Evolutionary conservation across 116 monocot genomes (phyloP).

Genomic region (Papilionanthe hybrid): DNA sequence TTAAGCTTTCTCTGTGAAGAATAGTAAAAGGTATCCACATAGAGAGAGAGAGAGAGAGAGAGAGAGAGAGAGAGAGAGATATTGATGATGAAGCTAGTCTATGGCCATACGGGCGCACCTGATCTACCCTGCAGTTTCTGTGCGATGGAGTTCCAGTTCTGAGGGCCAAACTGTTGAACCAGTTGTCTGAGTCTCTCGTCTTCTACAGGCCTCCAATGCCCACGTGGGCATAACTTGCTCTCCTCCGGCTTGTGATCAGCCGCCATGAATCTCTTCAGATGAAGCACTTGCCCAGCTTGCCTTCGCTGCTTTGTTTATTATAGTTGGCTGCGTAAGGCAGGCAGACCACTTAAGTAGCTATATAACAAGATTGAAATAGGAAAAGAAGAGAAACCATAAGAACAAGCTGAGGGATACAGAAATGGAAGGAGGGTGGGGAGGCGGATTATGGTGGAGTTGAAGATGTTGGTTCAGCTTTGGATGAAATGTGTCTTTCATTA

Average conservation of each 20-base stretch:
- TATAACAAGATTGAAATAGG: no score
- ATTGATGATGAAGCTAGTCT: no score
- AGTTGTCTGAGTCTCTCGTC: slow-evolving; percentile 60
- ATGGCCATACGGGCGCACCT: slow-evolving; percentile 18
- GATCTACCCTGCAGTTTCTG: slow-evolving; percentile 71
- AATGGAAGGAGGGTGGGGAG: neutral
- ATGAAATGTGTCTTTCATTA: slow-evolving; percentile 52
- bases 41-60: slow-evolving; percentile 11
- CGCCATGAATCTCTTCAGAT: neutral
- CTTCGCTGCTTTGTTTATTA: neutral
- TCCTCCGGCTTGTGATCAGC: slow-evolving; percentile 13
- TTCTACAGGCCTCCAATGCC: slow-evolving; percentile 69
- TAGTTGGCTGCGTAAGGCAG: no score
- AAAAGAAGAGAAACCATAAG: neutral
- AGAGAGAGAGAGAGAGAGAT: no score
- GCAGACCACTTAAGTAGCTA: neutral
- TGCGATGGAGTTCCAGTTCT: slow-evolving; percentile 75
- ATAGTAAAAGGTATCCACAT: neutral
- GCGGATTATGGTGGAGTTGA: neutral
- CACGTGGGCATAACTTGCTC: slow-evolving; percentile 28
- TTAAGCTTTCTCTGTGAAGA: no score
- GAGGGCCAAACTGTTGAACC: slow-evolving; percentile 56
- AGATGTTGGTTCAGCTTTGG: slow-evolving; percentile 21
- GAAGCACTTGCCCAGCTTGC: neutral
- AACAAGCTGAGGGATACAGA: neutral